phyloP scores from a whole-genome alignment of 768 basidiomycete genomes.

The Termitomyces sp. region DNA sequence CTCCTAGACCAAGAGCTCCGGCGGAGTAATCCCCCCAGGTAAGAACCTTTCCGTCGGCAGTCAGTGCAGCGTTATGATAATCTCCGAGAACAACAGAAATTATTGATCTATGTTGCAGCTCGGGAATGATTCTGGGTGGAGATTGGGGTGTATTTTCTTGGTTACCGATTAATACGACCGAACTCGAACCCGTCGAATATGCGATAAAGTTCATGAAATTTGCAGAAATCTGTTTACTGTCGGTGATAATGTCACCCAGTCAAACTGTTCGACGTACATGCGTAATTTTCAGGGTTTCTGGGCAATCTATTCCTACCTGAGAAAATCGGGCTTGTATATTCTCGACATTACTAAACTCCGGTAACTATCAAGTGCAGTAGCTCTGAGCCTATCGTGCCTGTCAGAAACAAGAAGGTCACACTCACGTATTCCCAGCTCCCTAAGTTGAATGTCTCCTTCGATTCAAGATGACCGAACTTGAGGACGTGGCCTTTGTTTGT shows the following conservation, averaged over 20 bases:
- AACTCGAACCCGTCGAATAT: constrained; percentile 65
- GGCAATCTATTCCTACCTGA: constrained; percentile 21
- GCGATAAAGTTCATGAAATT: constrained; percentile 79
- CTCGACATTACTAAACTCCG: constrained; percentile 62
- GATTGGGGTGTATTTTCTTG: constrained; percentile 34
- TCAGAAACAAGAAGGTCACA: not conserved
- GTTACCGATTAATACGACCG: constrained; percentile 72
- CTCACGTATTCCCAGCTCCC: constrained; percentile 72
- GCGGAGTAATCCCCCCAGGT: constrained; percentile 77
- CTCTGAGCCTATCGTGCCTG: not conserved
- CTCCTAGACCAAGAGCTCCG: constrained; percentile 85
- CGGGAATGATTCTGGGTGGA: constrained; percentile 59
- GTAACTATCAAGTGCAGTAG: constrained; percentile 40
- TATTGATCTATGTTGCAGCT: constrained; percentile 68
- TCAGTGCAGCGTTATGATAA: constrained; percentile 87
- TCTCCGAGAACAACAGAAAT: constrained; percentile 91
- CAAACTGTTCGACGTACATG: constrained; percentile 50
- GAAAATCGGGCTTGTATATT: constrained; percentile 30
- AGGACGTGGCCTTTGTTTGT: constrained; percentile 78
- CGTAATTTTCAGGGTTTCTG: constrained; percentile 56
- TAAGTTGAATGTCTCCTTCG: constrained; percentile 28
- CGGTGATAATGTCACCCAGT: not conserved
- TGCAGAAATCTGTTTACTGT: constrained; percentile 66
- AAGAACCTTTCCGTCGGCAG: constrained; percentile 63
- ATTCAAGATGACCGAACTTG: constrained; percentile 44